A percentile compares a stretch with the other conserved stretches of the same genome.
phyloP scores from a whole-genome alignment of 495 filamentous ascomycete genomes.

The Aspergillus asperescens region DNA sequence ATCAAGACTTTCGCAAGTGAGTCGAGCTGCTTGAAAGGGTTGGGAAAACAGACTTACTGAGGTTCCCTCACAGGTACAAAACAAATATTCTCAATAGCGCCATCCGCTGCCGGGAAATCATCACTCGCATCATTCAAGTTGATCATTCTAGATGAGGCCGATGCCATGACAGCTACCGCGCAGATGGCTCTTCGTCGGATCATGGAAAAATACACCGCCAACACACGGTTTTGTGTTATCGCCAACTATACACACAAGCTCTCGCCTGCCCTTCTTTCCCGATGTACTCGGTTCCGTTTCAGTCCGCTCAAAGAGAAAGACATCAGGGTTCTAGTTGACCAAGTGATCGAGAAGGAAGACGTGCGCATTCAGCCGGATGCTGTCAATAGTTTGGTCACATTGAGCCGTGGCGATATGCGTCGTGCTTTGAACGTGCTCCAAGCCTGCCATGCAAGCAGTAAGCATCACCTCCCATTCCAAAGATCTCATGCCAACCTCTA shows the following conservation, averaged over 20 bases:
- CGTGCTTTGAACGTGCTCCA: constrained; percentile 92
- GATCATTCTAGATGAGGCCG: constrained; percentile 95
- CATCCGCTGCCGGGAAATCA: constrained; percentile 41
- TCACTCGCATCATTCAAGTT: constrained; percentile 79
- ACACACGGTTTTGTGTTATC: constrained; percentile 97
- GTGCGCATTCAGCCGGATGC: constrained; percentile 79
- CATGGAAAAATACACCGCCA: constrained; percentile 99
- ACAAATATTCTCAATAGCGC: constrained; percentile 57
- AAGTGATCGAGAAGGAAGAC: constrained; percentile 81
- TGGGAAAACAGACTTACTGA: not conserved
- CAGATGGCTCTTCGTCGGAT: constrained; percentile 96
- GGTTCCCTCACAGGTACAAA: constrained; percentile 47
- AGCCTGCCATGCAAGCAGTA: constrained; percentile 91
- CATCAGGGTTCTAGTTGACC: constrained; percentile 77
- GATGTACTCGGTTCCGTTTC: constrained; percentile 94
- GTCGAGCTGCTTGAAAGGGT: not conserved
- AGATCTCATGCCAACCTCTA: constrained; percentile 1
- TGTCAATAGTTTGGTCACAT: constrained; percentile 68
- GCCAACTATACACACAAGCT: constrained; percentile 99
- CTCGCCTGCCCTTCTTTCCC: constrained; percentile 84
- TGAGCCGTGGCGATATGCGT: constrained; percentile 96
- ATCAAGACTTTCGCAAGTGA: constrained; percentile 96
- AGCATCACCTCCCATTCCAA: constrained; percentile 10
- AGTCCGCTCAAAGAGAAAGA: constrained; percentile 84
- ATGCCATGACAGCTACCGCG: constrained; percentile 94